These are phyloP conservation scores for Hortiboletus rubellus DNA, from an alignment of 1,284 basidiomycete species.

Conservation along the genomic window DNA sequence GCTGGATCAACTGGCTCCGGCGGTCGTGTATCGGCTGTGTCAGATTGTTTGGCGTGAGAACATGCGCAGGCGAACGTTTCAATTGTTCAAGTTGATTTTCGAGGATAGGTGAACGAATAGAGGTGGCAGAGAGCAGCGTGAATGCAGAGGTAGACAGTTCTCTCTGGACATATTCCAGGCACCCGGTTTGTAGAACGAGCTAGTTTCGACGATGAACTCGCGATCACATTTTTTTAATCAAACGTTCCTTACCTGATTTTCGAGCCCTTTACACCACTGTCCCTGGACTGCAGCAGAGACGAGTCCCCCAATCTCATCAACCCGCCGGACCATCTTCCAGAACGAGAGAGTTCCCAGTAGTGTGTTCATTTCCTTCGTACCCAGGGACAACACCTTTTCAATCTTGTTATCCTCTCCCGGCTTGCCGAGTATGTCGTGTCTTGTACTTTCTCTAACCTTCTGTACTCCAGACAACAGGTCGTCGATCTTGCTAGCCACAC, in stretches of 20 bases:
- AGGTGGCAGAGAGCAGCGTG: constrained; percentile 36
- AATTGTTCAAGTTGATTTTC: constrained; percentile 66
- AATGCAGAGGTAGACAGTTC: constrained; percentile 48
- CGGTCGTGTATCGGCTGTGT: constrained; percentile 57
- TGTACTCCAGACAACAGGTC: constrained; percentile 38
- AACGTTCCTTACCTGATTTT: constrained; percentile 53
- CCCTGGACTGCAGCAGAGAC: constrained; percentile 53
- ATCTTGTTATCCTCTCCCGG: constrained; percentile 43
- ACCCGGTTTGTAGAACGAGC: constrained; percentile 72
- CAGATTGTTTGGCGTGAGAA: constrained; percentile 51
- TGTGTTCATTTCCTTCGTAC: constrained; percentile 49
- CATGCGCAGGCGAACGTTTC: constrained; percentile 48
- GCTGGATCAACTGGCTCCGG: constrained; percentile 55
- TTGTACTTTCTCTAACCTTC: constrained; percentile 34
- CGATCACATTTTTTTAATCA: background rate
- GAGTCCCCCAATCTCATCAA: constrained; percentile 70
- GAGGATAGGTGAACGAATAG: constrained; percentile 65
- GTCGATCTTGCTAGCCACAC: constrained; percentile 29
- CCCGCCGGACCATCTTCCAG: constrained; percentile 64
- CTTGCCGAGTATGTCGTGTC: constrained; percentile 40
- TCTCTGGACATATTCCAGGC: constrained; percentile 57
- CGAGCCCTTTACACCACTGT: constrained; percentile 66
- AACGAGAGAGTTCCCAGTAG: constrained; percentile 61
- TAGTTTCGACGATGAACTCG: constrained; percentile 29
- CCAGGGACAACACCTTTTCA: constrained; percentile 47